These are phyloP conservation scores for Boletus vermiculosoides DNA, from an alignment of 768 basidiomycete species.

Conservation along the genomic window DNA sequence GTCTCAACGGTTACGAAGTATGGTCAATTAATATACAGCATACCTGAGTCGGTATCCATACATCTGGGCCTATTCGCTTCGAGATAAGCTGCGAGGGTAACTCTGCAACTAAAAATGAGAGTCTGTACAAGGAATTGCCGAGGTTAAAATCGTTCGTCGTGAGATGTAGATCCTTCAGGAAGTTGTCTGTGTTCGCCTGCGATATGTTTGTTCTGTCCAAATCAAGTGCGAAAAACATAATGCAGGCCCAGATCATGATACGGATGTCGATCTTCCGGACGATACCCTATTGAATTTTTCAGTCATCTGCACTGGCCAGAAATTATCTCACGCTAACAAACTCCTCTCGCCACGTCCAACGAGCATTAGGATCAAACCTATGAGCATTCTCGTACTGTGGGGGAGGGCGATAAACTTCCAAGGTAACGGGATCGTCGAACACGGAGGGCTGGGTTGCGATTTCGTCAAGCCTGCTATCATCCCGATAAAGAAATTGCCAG, in stretches of 20 bases:
- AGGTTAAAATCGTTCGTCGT: slow-evolving; percentile 65
- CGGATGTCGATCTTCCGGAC: slow-evolving; percentile 59
- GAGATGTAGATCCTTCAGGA: slow-evolving; percentile 55
- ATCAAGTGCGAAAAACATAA: slow-evolving; percentile 56
- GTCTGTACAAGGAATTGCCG: slow-evolving; percentile 55
- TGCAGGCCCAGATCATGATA: slow-evolving; percentile 63
- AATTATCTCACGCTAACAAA: slow-evolving; percentile 33
- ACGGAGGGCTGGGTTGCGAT: slow-evolving; percentile 63
- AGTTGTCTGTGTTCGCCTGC: slow-evolving; percentile 69
- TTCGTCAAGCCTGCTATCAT: slow-evolving; percentile 41
- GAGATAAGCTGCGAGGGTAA: too few relatives aligned
- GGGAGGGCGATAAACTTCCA: slow-evolving; percentile 34
- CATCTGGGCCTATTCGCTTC: too few relatives aligned
- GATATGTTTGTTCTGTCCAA: slow-evolving; percentile 60
- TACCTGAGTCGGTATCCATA: slow-evolving; percentile 24
- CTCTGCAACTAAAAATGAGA: too few relatives aligned
- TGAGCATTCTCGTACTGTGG: slow-evolving; percentile 56
- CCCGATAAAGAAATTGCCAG: slow-evolving; percentile 24
- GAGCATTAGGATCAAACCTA: slow-evolving; percentile 55
- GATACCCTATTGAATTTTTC: slow-evolving; percentile 35
- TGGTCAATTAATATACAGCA: background rate
- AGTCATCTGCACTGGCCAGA: background rate
- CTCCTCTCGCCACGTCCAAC: slow-evolving; percentile 75
- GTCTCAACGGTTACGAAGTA: background rate
- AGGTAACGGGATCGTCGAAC: slow-evolving; percentile 27